Evolutionary conservation across 2,329 filamentous ascomycete species (phyloP), one percentile per base, ranked within the genome.

Genomic region (Dryadomyces quercus-mongolicae): DNA sequence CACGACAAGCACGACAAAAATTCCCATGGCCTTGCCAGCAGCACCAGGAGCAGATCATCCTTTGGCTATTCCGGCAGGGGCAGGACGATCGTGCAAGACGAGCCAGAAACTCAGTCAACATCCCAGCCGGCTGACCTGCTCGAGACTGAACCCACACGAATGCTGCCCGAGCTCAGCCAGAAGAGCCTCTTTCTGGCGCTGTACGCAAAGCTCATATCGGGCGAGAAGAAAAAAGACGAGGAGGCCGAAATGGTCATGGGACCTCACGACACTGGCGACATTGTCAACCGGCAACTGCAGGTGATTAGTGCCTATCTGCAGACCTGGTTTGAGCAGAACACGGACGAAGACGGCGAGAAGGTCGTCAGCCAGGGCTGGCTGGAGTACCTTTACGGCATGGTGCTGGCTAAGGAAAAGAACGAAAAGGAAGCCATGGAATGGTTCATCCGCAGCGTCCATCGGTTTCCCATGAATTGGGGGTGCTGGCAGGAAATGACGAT

Each of bases 181-280:
- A 94, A 92, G 70, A 90, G 92, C 52, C 70, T 97, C 20, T 98
- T 98, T 64, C 76, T 98, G 12, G 86, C 90, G 0, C 74, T 97
- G 4, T 98, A 98, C 64, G 88, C 93, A 47, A 94, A 92, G 65
- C 90, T 91, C 65, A 80, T 97, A 59, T 86, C 91, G 0, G 93
- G 93, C 1, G 93, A 98, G 74, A 96, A 97, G 74, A 83, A 88
- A 60, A 95, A 92, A 68, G 88, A 95, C 62, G 93, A 98, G 68
- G 92, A 97, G 55, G 89, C 88, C 21, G 93, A 98, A 70, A 96
- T 96, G 86, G 88, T 98, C 51, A 82, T 97, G 70, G 93, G 93
- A 0, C 92, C 93, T 1, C 84, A 91, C 56, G 93, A 98, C 68
- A 83, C 89, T 15, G 90, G 91, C 1, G 84, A 84, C 36, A 87